These are phyloP conservation scores for Hibiscus mutabilis DNA, from an alignment of 345 rosid genomes.

Conservation along the genomic window DNA sequence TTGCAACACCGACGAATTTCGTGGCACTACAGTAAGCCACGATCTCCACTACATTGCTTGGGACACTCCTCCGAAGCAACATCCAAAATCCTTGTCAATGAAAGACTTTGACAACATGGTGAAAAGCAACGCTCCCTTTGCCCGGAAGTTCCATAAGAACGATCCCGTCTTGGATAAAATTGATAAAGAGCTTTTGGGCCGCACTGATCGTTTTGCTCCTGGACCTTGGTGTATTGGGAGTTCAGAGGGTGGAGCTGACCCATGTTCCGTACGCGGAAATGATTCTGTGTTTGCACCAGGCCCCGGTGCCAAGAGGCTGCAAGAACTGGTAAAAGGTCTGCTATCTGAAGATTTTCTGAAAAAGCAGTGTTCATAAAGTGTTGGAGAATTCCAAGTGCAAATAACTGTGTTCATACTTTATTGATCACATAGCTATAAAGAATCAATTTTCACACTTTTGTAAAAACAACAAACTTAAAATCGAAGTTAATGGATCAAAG, in stretches of 20 bases:
- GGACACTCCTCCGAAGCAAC: slow-evolving; percentile 96
- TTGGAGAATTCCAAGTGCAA: slow-evolving; percentile 23
- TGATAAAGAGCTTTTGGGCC: slow-evolving; percentile 62
- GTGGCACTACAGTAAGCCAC: slow-evolving; percentile 55
- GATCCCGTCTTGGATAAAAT: slow-evolving; percentile 70
- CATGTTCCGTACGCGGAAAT: slow-evolving; percentile 53
- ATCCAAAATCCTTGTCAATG: slow-evolving; percentile 54
- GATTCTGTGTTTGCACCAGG: slow-evolving; percentile 64
- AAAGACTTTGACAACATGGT: slow-evolving; percentile 80
- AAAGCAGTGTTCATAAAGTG: slow-evolving; percentile 25
- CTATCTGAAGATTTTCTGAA: slow-evolving; percentile 51
- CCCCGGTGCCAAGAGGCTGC: slow-evolving; percentile 66
- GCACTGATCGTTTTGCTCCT: slow-evolving; percentile 50
- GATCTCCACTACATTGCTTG: slow-evolving; percentile 96
- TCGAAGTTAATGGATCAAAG: background rate
- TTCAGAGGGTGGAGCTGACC: slow-evolving; percentile 48
- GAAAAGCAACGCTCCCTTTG: slow-evolving; percentile 75
- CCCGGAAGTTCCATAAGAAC: slow-evolving; percentile 55
- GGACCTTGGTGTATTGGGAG: slow-evolving; percentile 88
- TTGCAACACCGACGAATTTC: slow-evolving; percentile 63
- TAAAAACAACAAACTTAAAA: background rate
- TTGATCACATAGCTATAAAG: slow-evolving; percentile 17
- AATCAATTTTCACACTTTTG: background rate
- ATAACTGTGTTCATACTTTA: slow-evolving; percentile 25
- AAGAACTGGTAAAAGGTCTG: slow-evolving; percentile 40